These are phyloP conservation scores for Wickerhamomyces bisporus DNA, from an alignment of 805 yeast genomes.

Conservation along the genomic window DNA sequence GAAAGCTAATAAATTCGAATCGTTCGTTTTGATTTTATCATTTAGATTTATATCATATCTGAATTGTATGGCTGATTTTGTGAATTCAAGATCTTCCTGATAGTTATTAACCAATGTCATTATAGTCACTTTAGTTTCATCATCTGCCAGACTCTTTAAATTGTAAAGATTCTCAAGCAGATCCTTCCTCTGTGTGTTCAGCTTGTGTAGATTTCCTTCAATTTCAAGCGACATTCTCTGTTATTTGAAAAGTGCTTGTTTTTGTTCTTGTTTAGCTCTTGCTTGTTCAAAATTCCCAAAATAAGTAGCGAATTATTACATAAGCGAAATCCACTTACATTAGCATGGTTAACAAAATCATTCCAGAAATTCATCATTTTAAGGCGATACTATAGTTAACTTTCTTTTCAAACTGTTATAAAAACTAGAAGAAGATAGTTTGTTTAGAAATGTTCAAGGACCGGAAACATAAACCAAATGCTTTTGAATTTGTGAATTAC, in stretches of 20 bases:
- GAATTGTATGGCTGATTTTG: slow-evolving; percentile 15
- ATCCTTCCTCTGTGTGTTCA: slow-evolving; percentile 6
- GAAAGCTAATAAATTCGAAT: not conserved
- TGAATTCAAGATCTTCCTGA: slow-evolving; percentile 10
- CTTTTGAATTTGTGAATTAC: slow-evolving; percentile 6
- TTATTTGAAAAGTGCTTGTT: too few relatives aligned
- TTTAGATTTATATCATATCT: slow-evolving; percentile 12
- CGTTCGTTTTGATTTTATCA: not conserved
- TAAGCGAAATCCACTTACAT: too few relatives aligned
- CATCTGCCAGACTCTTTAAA: slow-evolving; percentile 11
- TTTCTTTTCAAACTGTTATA: not conserved
- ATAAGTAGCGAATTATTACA: too few relatives aligned
- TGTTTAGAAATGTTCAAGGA: too few relatives aligned
- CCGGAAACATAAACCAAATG: too few relatives aligned
- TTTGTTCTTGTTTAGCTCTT: too few relatives aligned
- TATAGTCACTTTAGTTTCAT: slow-evolving; percentile 11
- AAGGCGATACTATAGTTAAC: not conserved
- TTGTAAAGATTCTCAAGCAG: slow-evolving; percentile 9
- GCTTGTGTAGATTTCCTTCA: not conserved
- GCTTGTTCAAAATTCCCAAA: too few relatives aligned
- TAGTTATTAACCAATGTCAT: slow-evolving; percentile 12
- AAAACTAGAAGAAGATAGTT: too few relatives aligned
- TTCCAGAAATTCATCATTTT: too few relatives aligned
- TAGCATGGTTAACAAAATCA: too few relatives aligned
- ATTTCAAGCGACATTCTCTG: not conserved